Base-by-base conservation (phyloP, 2,329 filamentous ascomycete species). In the Colletotrichum paranaense region DNA sequence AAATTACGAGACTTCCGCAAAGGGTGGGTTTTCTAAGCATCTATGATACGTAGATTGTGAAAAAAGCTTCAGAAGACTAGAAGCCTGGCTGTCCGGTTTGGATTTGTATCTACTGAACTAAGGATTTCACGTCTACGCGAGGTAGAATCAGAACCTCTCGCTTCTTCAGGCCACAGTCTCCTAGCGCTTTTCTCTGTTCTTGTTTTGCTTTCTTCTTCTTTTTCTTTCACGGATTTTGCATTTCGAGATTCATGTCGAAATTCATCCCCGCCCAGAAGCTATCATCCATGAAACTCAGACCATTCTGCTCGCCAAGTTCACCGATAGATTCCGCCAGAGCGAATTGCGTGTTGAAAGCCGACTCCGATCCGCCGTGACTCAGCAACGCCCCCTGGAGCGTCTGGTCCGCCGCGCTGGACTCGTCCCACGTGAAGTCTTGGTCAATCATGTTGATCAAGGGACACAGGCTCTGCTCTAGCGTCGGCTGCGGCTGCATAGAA, bases 341-440 rank as follows among this genome's bases (percentile, higher is more conserved):
- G 8, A 73, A 73, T 19, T 73, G 67, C 28, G 67, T 70, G 1
- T 73, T 73, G n/a, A 57, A 73, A n/a, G 68, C 71, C 14, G 71
- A 56, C 26, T 71, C 71, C 0, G 60, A 66, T 3, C 55, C 49
- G 11, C 68, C 60, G 8, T 19, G 19, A 42, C 38, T 42, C 24
- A 62, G 60, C 52, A 26, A 38, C 5, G 28, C 38, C 12, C 46
- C 57, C 56, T 55, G 46, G 5, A 53, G 24, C n/a, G 14, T 49
- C 38, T 62, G 56, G 2, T 22, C 57, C 7, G 19, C 16, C 16
- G 9, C 55, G 38, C 38, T 3, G 38, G 38, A 42, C 4, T 24
- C 70, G 19, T 65, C 35, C 70, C 60, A 73, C 30, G 19, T 32
- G n/a, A 65, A 60, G 7, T 66, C 67, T n/a, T 56, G 46, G 19